Base-by-base conservation (phyloP, 1,139 yeast genomes). In the Nakaseomyces bracarensis region DNA sequence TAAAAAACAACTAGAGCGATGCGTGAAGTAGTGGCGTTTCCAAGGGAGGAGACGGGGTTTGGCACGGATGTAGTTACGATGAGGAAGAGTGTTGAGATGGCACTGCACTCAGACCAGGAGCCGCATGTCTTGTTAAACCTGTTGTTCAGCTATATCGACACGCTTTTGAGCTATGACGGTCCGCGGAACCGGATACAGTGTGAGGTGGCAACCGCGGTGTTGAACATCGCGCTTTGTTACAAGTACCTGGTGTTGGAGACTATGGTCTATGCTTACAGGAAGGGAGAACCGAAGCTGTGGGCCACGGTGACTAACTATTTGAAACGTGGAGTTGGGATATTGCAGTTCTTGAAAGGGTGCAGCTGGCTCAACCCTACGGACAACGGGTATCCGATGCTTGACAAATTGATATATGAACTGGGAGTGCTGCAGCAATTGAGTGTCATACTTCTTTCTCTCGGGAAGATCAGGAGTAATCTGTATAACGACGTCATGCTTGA, bases 401-500 rank as follows among this genome's bases (percentile, higher is more conserved):
- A 39, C 36, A 3, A 48, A 47, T 14, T 16, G 48, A 42, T 38
- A 29, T 1, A 23, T 7, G 55, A 52, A 36, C 41, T 49, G 14
- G 48, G 49, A 30, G 33, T 57, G 34, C 21, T 55, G 19, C 63
- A 58, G 37, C 61, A 59, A 43, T 40, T 58, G 15, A 53, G 60
- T 3, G 44, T 58, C 3, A 47, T 59, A 4, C 45, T 54, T 13
- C 36, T 59, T 9, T 49, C 62, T 11, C 41, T 59, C 8, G 49
- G 60, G 6, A 58, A 58, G 49, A 39, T 58, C 35, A 49, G 57
- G 35, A 36, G 49, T 2, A 46, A 48, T 31, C 36, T 59, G 23
- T 52, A 55, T 28, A 49, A 45, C 22, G 53, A 51, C 16, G 53
- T 51, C 16, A 43, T 55, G 16, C 43, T 56, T 33, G 60, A 56